Evolutionary conservation across 1,284 basidiomycete genomes (phyloP).

Genomic region (Apiotrichum akiyoshidainum): DNA sequence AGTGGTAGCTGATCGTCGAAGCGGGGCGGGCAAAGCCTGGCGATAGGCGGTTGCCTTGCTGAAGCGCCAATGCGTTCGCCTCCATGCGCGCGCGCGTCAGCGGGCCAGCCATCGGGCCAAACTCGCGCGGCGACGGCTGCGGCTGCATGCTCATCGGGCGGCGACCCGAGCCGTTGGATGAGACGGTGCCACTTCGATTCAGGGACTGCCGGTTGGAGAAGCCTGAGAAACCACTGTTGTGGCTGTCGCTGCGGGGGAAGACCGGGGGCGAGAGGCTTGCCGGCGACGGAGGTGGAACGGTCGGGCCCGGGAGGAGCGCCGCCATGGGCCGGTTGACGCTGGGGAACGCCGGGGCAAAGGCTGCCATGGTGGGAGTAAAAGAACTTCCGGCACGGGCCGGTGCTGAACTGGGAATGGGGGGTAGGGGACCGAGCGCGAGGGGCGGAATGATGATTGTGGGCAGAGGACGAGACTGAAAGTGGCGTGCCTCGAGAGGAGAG

Average conservation of each 20-base stretch:
- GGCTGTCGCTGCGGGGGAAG: neutral
- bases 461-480: neutral
- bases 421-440: slow-evolving; percentile 1
- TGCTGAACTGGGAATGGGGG: neutral
- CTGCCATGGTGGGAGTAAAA: too few relatives aligned
- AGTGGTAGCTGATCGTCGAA: neutral
- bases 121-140: neutral
- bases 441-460: neutral
- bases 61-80: neutral
- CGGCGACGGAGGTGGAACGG: neutral
- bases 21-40: neutral
- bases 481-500: neutral
- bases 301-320: neutral
- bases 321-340: too few relatives aligned
- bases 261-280: neutral
- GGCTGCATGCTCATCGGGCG: neutral
- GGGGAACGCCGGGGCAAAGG: too few relatives aligned
- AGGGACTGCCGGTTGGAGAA: neutral
- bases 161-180: neutral
- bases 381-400: neutral
- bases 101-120: neutral
- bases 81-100: neutral
- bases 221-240: neutral
- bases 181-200: neutral
- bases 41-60: neutral